Conservation (phyloP, 192 early-diverging fungal species). For the Dissophora globulifera region DNA sequence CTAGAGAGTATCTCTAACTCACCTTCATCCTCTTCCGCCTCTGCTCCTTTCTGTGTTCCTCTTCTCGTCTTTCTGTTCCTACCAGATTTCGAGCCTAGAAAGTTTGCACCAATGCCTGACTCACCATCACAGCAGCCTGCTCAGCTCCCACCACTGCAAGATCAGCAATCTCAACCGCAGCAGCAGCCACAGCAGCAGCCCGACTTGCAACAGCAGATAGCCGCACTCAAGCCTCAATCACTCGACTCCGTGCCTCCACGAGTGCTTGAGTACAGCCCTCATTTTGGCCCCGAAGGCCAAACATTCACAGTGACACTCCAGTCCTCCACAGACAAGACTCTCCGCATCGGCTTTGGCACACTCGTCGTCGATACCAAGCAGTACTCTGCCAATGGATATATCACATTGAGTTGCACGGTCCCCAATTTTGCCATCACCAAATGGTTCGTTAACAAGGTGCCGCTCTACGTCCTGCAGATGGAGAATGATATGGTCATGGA, state of each 20-base stretch:
- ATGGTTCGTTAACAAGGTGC: constrained; percentile 55
- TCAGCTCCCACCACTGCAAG: constrained; percentile 4
- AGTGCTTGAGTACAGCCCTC: constrained; percentile 58
- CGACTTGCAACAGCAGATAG: constrained; percentile 11
- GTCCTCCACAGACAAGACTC: constrained; percentile 27
- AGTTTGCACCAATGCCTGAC: constrained; percentile 33
- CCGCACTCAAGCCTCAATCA: constrained; percentile 7
- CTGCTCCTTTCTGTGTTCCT: background rate
- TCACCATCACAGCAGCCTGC: constrained; percentile 25
- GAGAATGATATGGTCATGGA: constrained; percentile 55
- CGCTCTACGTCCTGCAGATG: constrained; percentile 57
- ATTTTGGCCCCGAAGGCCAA: constrained; percentile 51
- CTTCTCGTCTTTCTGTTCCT: background rate
- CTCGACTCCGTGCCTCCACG: constrained; percentile 21
- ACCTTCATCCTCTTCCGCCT: background rate
- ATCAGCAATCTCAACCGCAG: background rate
- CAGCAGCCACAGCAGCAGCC: constrained; percentile 3
- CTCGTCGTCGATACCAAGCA: constrained; percentile 62
- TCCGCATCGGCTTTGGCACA: constrained; percentile 60
- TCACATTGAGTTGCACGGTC: constrained; percentile 56
- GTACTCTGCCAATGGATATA: constrained; percentile 52
- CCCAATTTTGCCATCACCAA: constrained; percentile 58
- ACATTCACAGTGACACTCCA: constrained; percentile 55
- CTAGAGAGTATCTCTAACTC: no score
- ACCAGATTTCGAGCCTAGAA: constrained; percentile 34